phyloP scores from a whole-genome alignment of 2,329 filamentous ascomycete species.

The Alternaria sp. region DNA sequence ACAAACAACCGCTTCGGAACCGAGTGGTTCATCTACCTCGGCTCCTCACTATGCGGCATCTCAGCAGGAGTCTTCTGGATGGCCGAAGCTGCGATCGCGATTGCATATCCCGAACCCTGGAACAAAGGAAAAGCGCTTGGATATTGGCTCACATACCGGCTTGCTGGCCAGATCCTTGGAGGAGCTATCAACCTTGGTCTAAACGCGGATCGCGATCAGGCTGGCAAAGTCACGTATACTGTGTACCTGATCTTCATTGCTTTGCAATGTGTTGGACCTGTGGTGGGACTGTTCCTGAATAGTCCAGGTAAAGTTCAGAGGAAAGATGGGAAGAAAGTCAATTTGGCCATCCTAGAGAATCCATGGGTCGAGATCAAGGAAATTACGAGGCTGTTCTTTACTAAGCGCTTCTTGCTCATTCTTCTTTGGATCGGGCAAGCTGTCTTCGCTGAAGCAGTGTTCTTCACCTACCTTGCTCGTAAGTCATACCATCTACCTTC shows the following conservation, averaged over 20 bases:
- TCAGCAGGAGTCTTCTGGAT: slow-evolving; percentile 78
- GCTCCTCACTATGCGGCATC: slow-evolving; percentile 72
- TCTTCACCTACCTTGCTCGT: slow-evolving; percentile 69
- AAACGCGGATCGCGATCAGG: slow-evolving; percentile 63
- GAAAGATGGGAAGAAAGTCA: slow-evolving; percentile 68
- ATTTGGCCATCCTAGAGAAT: slow-evolving; percentile 63
- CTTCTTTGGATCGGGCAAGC: slow-evolving; percentile 73
- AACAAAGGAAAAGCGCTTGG: slow-evolving; percentile 58
- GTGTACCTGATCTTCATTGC: slow-evolving; percentile 76
- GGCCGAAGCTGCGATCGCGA: slow-evolving; percentile 75
- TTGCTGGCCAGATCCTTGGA: slow-evolving; percentile 72
- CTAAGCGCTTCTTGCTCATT: slow-evolving; percentile 67
- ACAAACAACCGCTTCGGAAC: slow-evolving; percentile 71
- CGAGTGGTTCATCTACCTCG: slow-evolving; percentile 73
- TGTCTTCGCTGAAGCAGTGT: slow-evolving; percentile 74
- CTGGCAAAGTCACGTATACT: slow-evolving; percentile 71
- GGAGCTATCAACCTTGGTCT: slow-evolving; percentile 74
- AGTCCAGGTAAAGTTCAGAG: slow-evolving; percentile 68
- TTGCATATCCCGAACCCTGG: slow-evolving; percentile 73
- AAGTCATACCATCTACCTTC: slow-evolving; percentile 9
- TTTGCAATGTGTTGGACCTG: slow-evolving; percentile 68
- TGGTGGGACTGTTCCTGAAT: slow-evolving; percentile 70
- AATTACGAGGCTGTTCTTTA: slow-evolving; percentile 66
- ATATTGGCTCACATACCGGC: slow-evolving; percentile 69
- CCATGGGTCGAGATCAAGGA: slow-evolving; percentile 66